A percentile compares a stretch with the other conserved stretches of the same genome.
These are phyloP conservation scores for Arctium minus DNA, from an alignment of 129 eudicot species.

Conservation along the genomic window DNA sequence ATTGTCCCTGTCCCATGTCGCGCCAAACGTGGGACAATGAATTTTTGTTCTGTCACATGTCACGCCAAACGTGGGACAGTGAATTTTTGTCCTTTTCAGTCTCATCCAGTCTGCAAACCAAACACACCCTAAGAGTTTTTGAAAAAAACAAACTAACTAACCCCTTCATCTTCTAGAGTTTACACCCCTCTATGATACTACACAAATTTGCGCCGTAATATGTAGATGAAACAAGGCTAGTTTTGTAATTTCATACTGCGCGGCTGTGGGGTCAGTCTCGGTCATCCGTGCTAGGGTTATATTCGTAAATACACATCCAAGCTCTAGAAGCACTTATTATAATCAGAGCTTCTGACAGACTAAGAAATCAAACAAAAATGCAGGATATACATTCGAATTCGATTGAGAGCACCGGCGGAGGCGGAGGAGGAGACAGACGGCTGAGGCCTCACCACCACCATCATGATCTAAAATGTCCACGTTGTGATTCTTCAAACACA, in stretches of 20 bases:
- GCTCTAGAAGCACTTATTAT: conserved; percentile 16
- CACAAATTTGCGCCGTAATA: no score
- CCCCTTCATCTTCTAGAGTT: no score
- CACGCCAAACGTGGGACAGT: no score
- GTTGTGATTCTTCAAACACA: conserved; percentile 52
- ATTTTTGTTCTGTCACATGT: no score
- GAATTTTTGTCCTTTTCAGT: no score
- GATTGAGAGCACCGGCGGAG: not conserved
- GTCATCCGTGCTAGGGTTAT: conserved; percentile 5
- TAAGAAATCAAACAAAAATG: conserved; percentile 11
- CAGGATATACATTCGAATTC: conserved; percentile 13
- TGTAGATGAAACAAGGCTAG: not conserved
- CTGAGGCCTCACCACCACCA: conserved; percentile 1
- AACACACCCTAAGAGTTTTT: no score
- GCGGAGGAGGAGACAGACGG: conserved; percentile 13
- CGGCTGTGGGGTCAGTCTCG: not conserved
- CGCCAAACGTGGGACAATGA: no score
- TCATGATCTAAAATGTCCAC: conserved; percentile 40
- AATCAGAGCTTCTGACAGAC: not conserved
- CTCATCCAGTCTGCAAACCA: no score
- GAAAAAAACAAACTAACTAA: no score
- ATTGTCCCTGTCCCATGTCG: no score
- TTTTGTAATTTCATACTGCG: not conserved
- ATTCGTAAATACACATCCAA: conserved; percentile 5
- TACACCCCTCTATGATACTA: no score